Evolutionary conservation across 352 stramenopile species (phyloP).

Genomic region (Thraustochytrium striatum): DNA sequence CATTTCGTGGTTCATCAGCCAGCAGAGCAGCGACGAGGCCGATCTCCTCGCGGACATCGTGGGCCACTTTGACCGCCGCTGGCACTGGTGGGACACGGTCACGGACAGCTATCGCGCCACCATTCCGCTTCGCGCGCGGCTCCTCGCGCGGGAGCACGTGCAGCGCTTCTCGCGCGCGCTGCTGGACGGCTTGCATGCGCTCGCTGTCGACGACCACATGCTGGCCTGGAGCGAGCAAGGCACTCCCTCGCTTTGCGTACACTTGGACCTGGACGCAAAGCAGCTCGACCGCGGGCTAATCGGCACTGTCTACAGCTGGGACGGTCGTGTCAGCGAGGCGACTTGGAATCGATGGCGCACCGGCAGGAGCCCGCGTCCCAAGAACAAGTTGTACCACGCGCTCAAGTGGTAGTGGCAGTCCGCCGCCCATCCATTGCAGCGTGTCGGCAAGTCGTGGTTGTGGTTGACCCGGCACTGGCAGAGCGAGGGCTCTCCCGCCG

Average conservation of each 20-base stretch:
- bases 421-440: too few relatives aligned
- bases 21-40: background rate
- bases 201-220: background rate
- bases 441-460: too few relatives aligned
- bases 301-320: background rate
- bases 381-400: conserved; percentile 37
- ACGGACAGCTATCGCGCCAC: background rate
- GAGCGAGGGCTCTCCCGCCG: too few relatives aligned
- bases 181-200: background rate
- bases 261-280: background rate
- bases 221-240: conserved; percentile 4
- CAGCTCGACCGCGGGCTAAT: conserved; percentile 30
- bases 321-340: background rate
- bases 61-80: background rate
- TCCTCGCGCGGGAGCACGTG: conserved; percentile 31
- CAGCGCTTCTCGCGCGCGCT: background rate
- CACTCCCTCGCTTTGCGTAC: conserved; percentile 6
- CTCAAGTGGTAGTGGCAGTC: conserved; percentile 32
- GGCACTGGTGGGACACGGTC: conserved; percentile 16
- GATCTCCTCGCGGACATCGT: conserved; percentile 26
- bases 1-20: background rate
- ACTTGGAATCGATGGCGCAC: background rate
- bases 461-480: too few relatives aligned
- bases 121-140: background rate
- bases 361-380: background rate